Conservation (phyloP, 2,329 filamentous ascomycete genomes). For the Fusarium siculi region DNA sequence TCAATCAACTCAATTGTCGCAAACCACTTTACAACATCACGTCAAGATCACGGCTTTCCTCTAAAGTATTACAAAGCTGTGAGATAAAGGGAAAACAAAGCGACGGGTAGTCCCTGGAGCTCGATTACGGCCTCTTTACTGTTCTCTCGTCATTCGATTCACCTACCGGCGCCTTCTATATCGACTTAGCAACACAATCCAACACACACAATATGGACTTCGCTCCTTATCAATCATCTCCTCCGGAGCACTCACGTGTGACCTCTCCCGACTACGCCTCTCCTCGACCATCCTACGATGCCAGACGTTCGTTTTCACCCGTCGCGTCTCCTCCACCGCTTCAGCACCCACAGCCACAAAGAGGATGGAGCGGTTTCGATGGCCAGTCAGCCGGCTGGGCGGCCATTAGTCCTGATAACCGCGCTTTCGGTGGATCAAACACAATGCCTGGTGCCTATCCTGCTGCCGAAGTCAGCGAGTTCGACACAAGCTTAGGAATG, state of each 20-base stretch:
- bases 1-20: neutral
- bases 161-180: neutral
- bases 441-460: constrained; percentile 53
- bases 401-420: constrained; percentile 33
- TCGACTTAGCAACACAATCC: neutral
- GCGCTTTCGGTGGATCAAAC: constrained; percentile 37
- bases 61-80: neutral
- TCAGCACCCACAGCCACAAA: constrained; percentile 66
- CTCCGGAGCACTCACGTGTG: constrained; percentile 84
- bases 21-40: neutral
- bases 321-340: constrained; percentile 55
- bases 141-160: neutral
- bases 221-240: constrained; percentile 94
- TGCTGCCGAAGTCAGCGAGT: constrained; percentile 74
- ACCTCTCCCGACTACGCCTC: constrained; percentile 73
- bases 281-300: constrained; percentile 65
- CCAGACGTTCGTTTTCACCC: constrained; percentile 66
- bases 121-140: neutral
- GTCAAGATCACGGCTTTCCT: neutral
- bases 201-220: constrained; percentile 77
- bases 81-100: neutral
- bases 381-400: constrained; percentile 49
- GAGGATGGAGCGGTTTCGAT: constrained; percentile 60
- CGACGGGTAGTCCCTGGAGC: neutral
- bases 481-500: constrained; percentile 89